phyloP scores from a whole-genome alignment of 163 green algal species.

The Chlamydomonas reinhardtii region DNA sequence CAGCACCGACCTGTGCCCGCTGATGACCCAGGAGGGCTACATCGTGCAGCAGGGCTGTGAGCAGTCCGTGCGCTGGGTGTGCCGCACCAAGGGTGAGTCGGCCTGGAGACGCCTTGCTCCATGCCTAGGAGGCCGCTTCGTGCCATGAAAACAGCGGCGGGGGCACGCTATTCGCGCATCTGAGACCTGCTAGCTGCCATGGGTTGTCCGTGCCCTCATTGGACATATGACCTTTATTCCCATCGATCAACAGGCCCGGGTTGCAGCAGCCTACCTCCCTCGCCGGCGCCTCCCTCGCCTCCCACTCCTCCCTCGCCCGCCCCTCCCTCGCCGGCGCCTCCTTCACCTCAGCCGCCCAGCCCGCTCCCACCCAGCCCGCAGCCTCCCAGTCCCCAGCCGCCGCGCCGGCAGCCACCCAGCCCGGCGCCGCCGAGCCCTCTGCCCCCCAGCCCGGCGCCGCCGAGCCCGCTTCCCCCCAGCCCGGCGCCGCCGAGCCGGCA shows the following conservation, averaged over 20 bases:
- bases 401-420: not conserved
- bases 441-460: not conserved
- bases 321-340: no score
- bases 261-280: not conserved
- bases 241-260: no score
- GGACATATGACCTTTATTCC: no score
- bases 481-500: no score
- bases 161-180: no score
- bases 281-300: not conserved
- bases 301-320: not conserved
- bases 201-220: no score
- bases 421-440: not conserved
- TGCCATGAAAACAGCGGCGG: no score
- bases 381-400: not conserved
- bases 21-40: slow-evolving; percentile 6
- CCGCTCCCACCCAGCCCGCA: not conserved
- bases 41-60: slow-evolving; percentile 6
- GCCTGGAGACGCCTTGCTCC: no score
- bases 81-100: slow-evolving; percentile 34
- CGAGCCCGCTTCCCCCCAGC: not conserved
- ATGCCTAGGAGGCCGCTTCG: no score
- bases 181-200: no score
- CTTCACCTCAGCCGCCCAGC: not conserved
- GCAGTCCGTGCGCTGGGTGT: slow-evolving; percentile 22
- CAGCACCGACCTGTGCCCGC: not conserved